Evolutionary conservation across 2,329 filamentous ascomycete genomes (phyloP), one percentile per base, ranked within the genome.

Genomic region (Diplodia scrobiculata): DNA sequence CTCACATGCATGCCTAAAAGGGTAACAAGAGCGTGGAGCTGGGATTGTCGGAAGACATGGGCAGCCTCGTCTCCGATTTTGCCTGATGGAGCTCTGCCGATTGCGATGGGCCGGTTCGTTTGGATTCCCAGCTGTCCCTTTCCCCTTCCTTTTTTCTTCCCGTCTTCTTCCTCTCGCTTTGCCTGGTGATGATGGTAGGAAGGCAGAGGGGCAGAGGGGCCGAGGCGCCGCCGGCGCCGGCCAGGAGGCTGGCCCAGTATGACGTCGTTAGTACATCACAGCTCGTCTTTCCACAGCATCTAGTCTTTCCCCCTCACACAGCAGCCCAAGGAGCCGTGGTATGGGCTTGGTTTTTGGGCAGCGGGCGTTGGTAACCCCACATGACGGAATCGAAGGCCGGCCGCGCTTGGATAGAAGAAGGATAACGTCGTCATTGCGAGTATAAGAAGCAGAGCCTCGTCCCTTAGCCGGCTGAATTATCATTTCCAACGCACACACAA

Each of bases 221-320:
- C 41, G 41, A 45, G 41, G 41, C 41, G 41, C 7, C n/a, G 41
- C 41, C 41, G 41, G 41, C n/a, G n/a, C 41, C 41, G 7, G 41
- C 25, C 41, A 19, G n/a, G 5, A 10, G 41, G 41, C 3, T 45
- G 41, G 41, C 13, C n/a, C n/a, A 3, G 3, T 21, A 62, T 62
- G 58, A 62, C 58, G 58, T 62, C 29, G 45, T 36, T 9, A 5
- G 17, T 36, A 25, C 41, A 51, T 62, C 58, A 62, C 41, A 7
- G 19, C n/a, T 27, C n/a, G 19, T 21, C 36, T n/a, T 32, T 21
- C 52, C 29, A 29, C 29, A 34, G 32, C 32, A 34, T 10, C 32
- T 34, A 34, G 32, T 34, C 7, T 34, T 36, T 36, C 34, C 34
- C 34, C 34, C 34, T 36, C 34, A 36, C 34, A 36, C 34, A 36